These are phyloP conservation scores for Echeveria elegans DNA, from an alignment of 164 flowering plant species.

Conservation along the genomic window DNA sequence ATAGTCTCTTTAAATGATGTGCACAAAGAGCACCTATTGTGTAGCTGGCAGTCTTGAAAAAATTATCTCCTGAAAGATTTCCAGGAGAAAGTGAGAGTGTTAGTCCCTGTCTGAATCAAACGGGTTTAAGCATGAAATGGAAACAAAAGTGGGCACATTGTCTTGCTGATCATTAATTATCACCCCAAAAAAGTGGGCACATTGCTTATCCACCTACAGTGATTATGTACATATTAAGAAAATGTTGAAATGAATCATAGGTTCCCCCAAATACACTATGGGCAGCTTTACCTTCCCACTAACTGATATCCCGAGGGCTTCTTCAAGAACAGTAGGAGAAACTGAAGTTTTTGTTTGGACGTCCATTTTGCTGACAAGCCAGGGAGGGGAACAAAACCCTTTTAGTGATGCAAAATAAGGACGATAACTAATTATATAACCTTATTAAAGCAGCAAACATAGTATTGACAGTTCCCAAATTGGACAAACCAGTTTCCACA, in stretches of 20 bases:
- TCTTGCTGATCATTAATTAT: constrained; percentile 91
- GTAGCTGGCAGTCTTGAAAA: constrained; percentile 84
- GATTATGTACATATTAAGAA: constrained; percentile 10
- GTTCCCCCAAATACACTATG: not conserved
- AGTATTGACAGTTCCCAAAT: constrained; percentile 93
- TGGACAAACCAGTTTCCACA: constrained; percentile 95
- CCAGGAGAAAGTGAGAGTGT: not conserved
- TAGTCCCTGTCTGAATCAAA: too few relatives aligned
- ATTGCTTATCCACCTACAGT: constrained; percentile 85
- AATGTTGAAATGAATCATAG: not conserved
- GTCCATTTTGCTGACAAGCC: constrained; percentile 71
- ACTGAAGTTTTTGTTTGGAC: constrained; percentile 97
- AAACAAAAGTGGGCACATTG: too few relatives aligned
- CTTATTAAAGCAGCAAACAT: constrained; percentile 98
- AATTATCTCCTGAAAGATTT: constrained; percentile 73
- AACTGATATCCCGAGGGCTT: constrained; percentile 84
- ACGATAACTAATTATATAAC: constrained; percentile 20
- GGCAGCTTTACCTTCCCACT: constrained; percentile 71
- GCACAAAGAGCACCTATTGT: constrained; percentile 94
- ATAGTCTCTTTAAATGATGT: constrained; percentile 72
- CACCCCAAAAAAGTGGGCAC: constrained; percentile 94
- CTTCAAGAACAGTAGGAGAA: constrained; percentile 95
- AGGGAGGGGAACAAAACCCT: not conserved
- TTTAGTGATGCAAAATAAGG: not conserved
- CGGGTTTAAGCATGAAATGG: too few relatives aligned